Percentiles rank a stretch among this genome's conserved stretches.
phyloP scores from a whole-genome alignment of 2,329 filamentous ascomycete genomes.

The Exophiala mesophila region DNA sequence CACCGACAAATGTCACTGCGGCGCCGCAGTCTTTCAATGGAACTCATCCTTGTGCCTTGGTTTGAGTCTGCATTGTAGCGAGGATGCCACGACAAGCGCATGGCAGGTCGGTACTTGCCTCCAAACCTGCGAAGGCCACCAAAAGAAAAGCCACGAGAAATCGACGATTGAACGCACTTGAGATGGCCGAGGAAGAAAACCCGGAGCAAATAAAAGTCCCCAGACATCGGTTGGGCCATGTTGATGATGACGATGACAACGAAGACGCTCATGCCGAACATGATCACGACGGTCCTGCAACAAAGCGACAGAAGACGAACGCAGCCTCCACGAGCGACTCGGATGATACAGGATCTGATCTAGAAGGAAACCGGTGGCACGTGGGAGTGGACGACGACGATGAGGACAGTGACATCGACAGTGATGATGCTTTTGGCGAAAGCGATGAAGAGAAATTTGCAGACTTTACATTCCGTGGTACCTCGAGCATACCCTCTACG shows the following conservation, averaged over 20 bases:
- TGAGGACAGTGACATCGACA: conserved; percentile 65
- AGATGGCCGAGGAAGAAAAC: conserved; percentile 57
- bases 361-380: conserved; percentile 79
- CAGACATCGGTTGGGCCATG: conserved; percentile 55
- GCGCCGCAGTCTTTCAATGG: too few relatives aligned
- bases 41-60: too few relatives aligned
- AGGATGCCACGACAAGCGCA: conserved; percentile 27
- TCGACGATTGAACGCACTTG: conserved; percentile 56
- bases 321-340: conserved; percentile 35
- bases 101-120: conserved; percentile 28
- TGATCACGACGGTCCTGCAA: conserved; percentile 32
- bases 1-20: background rate
- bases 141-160: conserved; percentile 33
- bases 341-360: conserved; percentile 64
- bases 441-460: conserved; percentile 84
- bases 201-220: conserved; percentile 51
- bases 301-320: conserved; percentile 31
- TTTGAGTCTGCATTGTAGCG: too few relatives aligned
- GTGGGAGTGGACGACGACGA: conserved; percentile 65
- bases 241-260: conserved; percentile 49
- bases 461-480: conserved; percentile 65
- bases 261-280: conserved; percentile 40
- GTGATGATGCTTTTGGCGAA: conserved; percentile 79
- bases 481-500: conserved; percentile 28
- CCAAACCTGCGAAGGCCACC: conserved; percentile 26